A percentile compares a stretch with the other conserved stretches of the same genome.
These are phyloP conservation scores for Phylloporus sp. DNA, from an alignment of 768 basidiomycete genomes.

Conservation along the genomic window DNA sequence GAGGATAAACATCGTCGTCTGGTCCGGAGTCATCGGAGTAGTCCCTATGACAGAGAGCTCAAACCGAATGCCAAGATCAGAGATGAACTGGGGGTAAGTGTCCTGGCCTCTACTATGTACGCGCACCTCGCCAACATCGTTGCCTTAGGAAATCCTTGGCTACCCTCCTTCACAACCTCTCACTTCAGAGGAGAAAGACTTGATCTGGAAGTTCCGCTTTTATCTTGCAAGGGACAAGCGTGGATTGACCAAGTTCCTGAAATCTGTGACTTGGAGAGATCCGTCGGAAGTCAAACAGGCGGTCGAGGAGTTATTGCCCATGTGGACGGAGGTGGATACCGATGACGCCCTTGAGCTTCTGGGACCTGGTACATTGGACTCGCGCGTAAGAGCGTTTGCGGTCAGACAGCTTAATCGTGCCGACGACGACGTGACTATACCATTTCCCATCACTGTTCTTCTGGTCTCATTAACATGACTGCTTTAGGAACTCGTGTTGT, in stretches of 20 bases:
- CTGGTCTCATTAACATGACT: neutral
- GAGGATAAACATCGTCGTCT: slow-evolving; percentile 95
- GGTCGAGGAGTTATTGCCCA: slow-evolving; percentile 88
- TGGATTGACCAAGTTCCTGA: slow-evolving; percentile 95
- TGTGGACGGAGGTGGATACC: slow-evolving; percentile 96
- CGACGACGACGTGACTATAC: slow-evolving; percentile 78
- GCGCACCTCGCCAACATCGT: neutral
- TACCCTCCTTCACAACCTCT: slow-evolving; percentile 87
- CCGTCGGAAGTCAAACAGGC: slow-evolving; percentile 96
- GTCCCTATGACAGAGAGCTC: slow-evolving; percentile 90
- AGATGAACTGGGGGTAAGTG: slow-evolving; percentile 81
- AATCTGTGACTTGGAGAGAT: slow-evolving; percentile 96
- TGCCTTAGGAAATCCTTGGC: slow-evolving; percentile 73
- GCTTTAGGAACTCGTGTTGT: slow-evolving; percentile 79
- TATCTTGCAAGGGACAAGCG: slow-evolving; percentile 89
- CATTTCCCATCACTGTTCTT: neutral
- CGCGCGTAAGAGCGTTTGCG: slow-evolving; percentile 89
- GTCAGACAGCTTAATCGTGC: slow-evolving; percentile 86
- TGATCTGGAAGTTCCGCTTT: slow-evolving; percentile 99
- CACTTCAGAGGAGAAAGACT: slow-evolving; percentile 88
- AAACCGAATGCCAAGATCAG: slow-evolving; percentile 96
- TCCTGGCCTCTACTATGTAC: neutral
- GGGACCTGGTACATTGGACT: slow-evolving; percentile 86
- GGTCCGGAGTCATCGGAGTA: slow-evolving; percentile 91
- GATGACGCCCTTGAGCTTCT: slow-evolving; percentile 95